Evolutionary conservation across 495 filamentous ascomycete species (phyloP), one percentile per base, ranked within the genome.

Genomic region (Penicillium chermesinum): DNA sequence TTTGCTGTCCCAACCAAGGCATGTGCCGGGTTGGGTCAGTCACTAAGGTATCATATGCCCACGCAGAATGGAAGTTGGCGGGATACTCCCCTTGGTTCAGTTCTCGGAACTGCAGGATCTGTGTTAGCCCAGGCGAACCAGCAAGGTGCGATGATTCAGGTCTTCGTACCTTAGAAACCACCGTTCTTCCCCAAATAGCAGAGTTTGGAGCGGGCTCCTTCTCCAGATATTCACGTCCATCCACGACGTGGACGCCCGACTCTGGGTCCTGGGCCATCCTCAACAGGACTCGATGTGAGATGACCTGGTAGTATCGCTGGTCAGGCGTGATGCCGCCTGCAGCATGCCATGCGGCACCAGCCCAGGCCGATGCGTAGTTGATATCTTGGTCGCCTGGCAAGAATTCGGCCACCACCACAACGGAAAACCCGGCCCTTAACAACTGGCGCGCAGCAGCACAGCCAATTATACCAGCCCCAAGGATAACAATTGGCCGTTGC

Each of bases 341-440:
- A 2, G 70, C 63, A 55, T 73, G 70, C 70, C 70, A 73, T 42
- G 69, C 70, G 13, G 68, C 70, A 13, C 70, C 70, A 13, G 70
- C 70, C 70, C 70, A 73, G 10, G 70, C 70, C 6, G 70, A 73
- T 16, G 70, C 68, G 49, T 73, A 73, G 22, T 59, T 49, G n/a
- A 71, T 66, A 36, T 59, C 57, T 45, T 71, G 60, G 40, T 73
- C 68, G 15, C 70, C 70, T 0, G 70, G 70, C 3, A 73, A 53
- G 49, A 64, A 71, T 45, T 73, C 70, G 7, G 67, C 70, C 7
- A 73, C 65, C 41, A 73, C 19, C 6, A 59, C 54, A 2, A 73
- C 69, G 2, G 62, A 52, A 45, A 73, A 72, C 0, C 70, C 70
- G n/a, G 55, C 55, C 9, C 56, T 54, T 1, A 73, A 46, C 8